Conservation (phyloP, 179 eudicot genomes). For the Drosera spatulata region DNA sequence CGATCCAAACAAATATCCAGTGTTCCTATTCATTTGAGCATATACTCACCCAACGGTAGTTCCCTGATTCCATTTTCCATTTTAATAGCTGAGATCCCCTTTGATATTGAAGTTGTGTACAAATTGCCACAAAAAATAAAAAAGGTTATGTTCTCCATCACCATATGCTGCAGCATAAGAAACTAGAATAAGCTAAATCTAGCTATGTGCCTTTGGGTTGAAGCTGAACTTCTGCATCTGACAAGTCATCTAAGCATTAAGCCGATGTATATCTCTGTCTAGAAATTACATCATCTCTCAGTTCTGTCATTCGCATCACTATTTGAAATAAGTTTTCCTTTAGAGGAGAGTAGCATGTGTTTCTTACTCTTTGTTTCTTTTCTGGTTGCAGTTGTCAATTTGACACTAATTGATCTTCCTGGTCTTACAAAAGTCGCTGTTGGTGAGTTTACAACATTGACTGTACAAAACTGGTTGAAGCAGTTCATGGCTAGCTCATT, state of each 20-base stretch:
- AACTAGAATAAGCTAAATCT: no score
- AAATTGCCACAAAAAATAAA: no score
- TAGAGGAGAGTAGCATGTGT: neutral
- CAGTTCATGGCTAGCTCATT: neutral
- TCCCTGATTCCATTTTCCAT: neutral
- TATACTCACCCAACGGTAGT: slow-evolving; percentile 91
- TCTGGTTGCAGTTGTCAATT: slow-evolving; percentile 75
- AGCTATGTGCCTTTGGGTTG: no score
- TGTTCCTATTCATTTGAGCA: slow-evolving; percentile 95
- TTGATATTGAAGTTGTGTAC: no score
- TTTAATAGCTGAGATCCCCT: no score
- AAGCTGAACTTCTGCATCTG: no score
- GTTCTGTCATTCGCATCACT: neutral
- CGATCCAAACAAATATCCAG: slow-evolving; percentile 70
- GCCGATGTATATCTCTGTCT: no score
- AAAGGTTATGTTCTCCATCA: no score
- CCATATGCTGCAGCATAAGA: no score
- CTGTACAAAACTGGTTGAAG: neutral
- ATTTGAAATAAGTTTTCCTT: neutral
- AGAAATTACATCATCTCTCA: neutral
- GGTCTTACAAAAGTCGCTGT: slow-evolving; percentile 98
- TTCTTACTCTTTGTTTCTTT: neutral
- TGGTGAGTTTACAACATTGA: slow-evolving; percentile 42
- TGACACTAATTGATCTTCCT: slow-evolving; percentile 96
- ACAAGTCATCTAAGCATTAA: no score